phyloP scores from a whole-genome alignment of 2,329 filamentous ascomycete genomes.

The Colletotrichum higginsianum region DNA sequence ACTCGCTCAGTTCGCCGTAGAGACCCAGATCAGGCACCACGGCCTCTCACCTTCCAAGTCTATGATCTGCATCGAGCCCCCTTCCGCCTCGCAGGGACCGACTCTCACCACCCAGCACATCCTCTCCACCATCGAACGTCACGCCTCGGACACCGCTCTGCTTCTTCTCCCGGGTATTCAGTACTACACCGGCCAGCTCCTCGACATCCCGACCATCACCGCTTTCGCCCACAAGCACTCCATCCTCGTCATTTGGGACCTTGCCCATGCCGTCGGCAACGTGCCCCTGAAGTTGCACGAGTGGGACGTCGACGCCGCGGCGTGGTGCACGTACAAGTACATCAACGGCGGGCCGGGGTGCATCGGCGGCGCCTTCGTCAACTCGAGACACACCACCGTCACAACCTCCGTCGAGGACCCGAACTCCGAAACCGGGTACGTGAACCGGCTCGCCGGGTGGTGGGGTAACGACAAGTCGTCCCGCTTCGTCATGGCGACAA shows the following conservation, averaged over 20 bases:
- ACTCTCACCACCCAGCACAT: constrained; percentile 81
- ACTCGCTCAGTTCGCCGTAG: constrained; percentile 76
- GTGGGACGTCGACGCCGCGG: constrained; percentile 93
- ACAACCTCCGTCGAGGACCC: constrained; percentile 54
- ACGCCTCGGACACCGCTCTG: constrained; percentile 81
- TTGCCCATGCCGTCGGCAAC: constrained; percentile 89
- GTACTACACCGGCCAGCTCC: constrained; percentile 91
- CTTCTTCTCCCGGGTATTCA: constrained; percentile 89
- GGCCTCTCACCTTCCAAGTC: constrained; percentile 73
- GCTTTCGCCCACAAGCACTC: constrained; percentile 79
- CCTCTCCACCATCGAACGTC: constrained; percentile 79
- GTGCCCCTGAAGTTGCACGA: constrained; percentile 85
- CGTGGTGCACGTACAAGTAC: constrained; percentile 97
- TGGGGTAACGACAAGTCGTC: constrained; percentile 85
- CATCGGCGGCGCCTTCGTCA: constrained; percentile 86
- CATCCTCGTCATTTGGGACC: constrained; percentile 87
- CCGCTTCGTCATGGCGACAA: constrained; percentile 87
- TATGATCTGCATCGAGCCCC: constrained; percentile 79
- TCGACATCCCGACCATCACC: constrained; percentile 87
- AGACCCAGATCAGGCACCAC: constrained; percentile 82
- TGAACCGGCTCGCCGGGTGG: constrained; percentile 83
- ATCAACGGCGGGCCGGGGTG: constrained; percentile 87
- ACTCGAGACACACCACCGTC: constrained; percentile 79
- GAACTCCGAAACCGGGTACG: constrained; percentile 64
- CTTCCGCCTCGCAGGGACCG: constrained; percentile 58